Conservation (phyloP, 306 rosid genomes). For the Quercus mongolica region DNA sequence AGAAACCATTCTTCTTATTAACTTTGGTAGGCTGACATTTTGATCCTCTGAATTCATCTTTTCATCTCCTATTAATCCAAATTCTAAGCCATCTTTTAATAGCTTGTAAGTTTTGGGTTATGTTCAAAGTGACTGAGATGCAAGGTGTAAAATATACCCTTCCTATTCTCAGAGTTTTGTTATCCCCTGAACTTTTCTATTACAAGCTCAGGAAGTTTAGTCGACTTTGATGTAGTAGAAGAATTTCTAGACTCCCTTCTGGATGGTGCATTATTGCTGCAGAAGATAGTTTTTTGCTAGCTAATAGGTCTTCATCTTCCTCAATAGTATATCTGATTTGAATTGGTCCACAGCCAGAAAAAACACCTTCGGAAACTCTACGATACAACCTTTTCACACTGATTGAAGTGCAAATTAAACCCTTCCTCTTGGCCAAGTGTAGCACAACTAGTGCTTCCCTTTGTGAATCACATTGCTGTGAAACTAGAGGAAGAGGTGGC, state of each 20-base stretch:
- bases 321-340: slow-evolving; percentile 16
- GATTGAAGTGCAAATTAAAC: slow-evolving; percentile 20
- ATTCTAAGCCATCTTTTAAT: slow-evolving; percentile 6
- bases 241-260: slow-evolving; percentile 5
- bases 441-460: slow-evolving; percentile 25
- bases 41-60: slow-evolving; percentile 27
- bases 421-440: slow-evolving; percentile 37
- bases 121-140: slow-evolving; percentile 33
- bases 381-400: slow-evolving; percentile 40
- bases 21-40: slow-evolving; percentile 21
- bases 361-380: slow-evolving; percentile 4
- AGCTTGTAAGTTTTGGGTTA: slow-evolving; percentile 22
- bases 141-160: slow-evolving; percentile 6
- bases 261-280: background rate
- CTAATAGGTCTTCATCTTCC: slow-evolving; percentile 25
- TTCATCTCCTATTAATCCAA: slow-evolving; percentile 21
- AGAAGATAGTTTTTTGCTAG: slow-evolving; percentile 10
- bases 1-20: slow-evolving; percentile 15
- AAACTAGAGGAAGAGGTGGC: background rate
- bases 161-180: slow-evolving; percentile 11
- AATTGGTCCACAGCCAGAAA: slow-evolving; percentile 16
- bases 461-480: slow-evolving; percentile 37
- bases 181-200: slow-evolving; percentile 4
- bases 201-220: background rate
- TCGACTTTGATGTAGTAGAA: background rate